These are phyloP conservation scores for Metschnikowia lunata DNA, from an alignment of 805 yeast species.

Conservation along the genomic window DNA sequence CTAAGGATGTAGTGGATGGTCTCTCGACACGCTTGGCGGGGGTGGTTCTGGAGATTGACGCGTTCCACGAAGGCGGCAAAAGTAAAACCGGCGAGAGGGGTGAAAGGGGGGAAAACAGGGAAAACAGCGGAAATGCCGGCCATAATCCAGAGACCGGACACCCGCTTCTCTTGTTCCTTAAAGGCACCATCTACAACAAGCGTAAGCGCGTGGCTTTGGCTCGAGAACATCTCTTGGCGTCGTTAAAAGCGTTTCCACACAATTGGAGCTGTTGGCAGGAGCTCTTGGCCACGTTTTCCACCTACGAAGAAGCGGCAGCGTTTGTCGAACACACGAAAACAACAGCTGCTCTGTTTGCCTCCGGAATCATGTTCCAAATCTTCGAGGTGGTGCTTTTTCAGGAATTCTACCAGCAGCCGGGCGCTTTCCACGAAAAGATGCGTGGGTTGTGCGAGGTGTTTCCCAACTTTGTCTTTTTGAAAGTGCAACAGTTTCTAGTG, in stretches of 20 bases:
- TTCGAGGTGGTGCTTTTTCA: constrained; percentile 68
- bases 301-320: constrained; percentile 55
- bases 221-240: constrained; percentile 52
- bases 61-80: constrained; percentile 13
- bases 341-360: constrained; percentile 29
- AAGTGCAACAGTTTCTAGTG: constrained; percentile 77
- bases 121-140: constrained; percentile 6
- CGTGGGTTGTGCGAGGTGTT: constrained; percentile 48
- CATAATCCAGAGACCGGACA: constrained; percentile 39
- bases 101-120: neutral
- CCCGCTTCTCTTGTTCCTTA: constrained; percentile 57
- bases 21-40: constrained; percentile 30
- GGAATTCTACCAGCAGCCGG: constrained; percentile 69
- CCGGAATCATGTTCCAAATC: constrained; percentile 39
- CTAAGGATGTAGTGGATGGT: constrained; percentile 16
- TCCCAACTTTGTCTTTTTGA: constrained; percentile 70
- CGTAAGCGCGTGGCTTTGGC: constrained; percentile 62
- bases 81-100: too few relatives aligned
- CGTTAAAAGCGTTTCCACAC: constrained; percentile 67
- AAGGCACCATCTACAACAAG: constrained; percentile 63
- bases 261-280: constrained; percentile 97
- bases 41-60: constrained; percentile 39
- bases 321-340: constrained; percentile 35
- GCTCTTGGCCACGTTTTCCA: constrained; percentile 54
- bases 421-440: constrained; percentile 44